Conservation (phyloP, 2,329 filamentous ascomycete species). For the Hypoxylon sp. region DNA sequence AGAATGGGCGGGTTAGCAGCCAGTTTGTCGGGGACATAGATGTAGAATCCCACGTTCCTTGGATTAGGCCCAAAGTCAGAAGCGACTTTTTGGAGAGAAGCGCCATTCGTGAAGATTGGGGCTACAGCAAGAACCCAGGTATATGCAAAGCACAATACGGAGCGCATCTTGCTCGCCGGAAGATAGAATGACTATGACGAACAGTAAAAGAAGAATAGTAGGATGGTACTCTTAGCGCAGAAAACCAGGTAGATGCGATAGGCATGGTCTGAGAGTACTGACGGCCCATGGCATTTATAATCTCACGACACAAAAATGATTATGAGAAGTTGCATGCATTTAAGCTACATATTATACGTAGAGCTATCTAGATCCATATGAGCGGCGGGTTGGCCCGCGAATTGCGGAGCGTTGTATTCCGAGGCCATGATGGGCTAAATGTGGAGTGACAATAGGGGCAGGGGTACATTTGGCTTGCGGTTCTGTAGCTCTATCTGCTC, state of each 20-base stretch:
- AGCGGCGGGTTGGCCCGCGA: conserved; percentile 17
- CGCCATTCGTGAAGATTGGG: conserved; percentile 34
- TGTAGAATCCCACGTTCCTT: conserved; percentile 67
- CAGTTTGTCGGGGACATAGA: conserved; percentile 63
- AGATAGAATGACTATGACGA: background rate
- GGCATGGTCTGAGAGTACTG: background rate
- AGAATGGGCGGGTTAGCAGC: conserved; percentile 65
- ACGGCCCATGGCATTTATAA: conserved; percentile 10
- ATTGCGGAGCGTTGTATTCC: conserved; percentile 37
- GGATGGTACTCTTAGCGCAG: background rate
- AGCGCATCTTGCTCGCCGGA: conserved; percentile 23
- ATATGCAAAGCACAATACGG: conserved; percentile 1
- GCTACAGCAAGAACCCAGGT: conserved; percentile 24
- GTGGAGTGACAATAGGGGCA: conserved; percentile 22
- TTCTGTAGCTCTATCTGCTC: background rate
- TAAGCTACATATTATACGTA: background rate
- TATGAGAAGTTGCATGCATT: background rate
- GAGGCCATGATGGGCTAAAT: conserved; percentile 21
- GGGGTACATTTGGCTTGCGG: conserved; percentile 15
- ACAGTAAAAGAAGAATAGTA: background rate
- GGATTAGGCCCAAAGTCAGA: conserved; percentile 63
- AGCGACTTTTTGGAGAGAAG: conserved; percentile 52
- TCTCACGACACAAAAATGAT: background rate
- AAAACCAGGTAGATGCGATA: background rate
- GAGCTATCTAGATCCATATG: conserved; percentile 11